Conservation (phyloP, 352 stramenopile genomes). For the Thalassiosira livingstoniorum region DNA sequence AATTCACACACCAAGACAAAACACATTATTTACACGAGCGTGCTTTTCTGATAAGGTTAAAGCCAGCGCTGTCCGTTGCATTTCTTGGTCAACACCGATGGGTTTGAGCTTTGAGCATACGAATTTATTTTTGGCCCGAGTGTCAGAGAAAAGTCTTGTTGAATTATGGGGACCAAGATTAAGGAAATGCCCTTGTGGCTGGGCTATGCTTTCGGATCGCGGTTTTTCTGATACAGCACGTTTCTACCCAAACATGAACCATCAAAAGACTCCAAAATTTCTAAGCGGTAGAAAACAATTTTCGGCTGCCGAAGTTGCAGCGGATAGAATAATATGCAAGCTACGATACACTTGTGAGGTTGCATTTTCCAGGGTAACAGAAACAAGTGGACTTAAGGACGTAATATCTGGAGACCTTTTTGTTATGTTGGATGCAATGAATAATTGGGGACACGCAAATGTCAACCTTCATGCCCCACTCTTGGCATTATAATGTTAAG, state of each 20-base stretch:
- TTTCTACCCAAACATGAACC: constrained; percentile 52
- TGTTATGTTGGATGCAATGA: constrained; percentile 30
- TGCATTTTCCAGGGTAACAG: constrained; percentile 32
- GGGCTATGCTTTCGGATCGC: constrained; percentile 40
- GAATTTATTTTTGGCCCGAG: constrained; percentile 40
- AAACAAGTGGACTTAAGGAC: constrained; percentile 20
- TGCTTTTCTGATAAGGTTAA: constrained; percentile 51
- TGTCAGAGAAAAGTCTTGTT: constrained; percentile 33
- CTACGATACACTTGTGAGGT: constrained; percentile 42
- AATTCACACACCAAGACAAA: constrained; percentile 41
- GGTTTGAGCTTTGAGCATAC: constrained; percentile 45
- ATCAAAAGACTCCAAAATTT: constrained; percentile 48
- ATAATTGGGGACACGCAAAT: constrained; percentile 33
- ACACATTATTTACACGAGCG: constrained; percentile 41
- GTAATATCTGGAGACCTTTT: constrained; percentile 37
- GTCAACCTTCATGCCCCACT: constrained; percentile 32
- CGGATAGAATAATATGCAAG: constrained; percentile 37
- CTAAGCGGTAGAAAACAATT: constrained; percentile 40
- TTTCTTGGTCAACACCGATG: constrained; percentile 34
- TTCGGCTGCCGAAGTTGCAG: constrained; percentile 1
- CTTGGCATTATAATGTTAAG: constrained; percentile 6
- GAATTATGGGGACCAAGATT: constrained; percentile 35
- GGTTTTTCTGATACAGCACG: constrained; percentile 42
- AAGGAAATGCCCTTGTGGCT: constrained; percentile 39
- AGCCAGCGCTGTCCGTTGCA: constrained; percentile 25